Base-by-base conservation (phyloP, 2,329 filamentous ascomycete species). In the Mycosphaerella sp. region DNA sequence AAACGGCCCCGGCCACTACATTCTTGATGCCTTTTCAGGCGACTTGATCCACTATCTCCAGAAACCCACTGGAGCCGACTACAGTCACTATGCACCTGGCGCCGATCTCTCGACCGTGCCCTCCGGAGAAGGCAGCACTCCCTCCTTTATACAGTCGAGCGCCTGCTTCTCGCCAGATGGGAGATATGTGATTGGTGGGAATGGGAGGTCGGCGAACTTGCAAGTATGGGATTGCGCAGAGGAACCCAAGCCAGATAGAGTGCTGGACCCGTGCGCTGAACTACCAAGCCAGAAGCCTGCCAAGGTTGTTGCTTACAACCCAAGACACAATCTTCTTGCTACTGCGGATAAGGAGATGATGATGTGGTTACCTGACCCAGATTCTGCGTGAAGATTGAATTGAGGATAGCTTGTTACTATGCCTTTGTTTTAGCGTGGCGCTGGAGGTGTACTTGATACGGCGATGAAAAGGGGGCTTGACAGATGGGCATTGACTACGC, bases 21-120 rank as follows among this genome's bases (percentile, higher is more conserved):
- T 98, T 2, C 75, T 98, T n/a, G 93, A 98, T 66, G 87, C 91
- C 1, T 97, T 96, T 66, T 83, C 88, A 37, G 93, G 91, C 35
- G 78, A 77, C 6, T 70, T 97, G 17, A 49, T 64, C 2, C 62
- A 64, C 46, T 70, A 67, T 54, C 59, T 68, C 4, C 61, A 63
- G 36, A 64, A 66, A 3, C 62, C 66, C 5, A 45, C 44, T 6
- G 62, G 61, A 7, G 49, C 52, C 8, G 54, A 59, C n/a, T 55
- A 61, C 13, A 44, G 49, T 12, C 60, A 64, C 34, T 62, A 69
- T 2, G 67, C 70, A 7, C 70, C 73, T 3, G 68, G 71, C 14
- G 63, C 67, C 0, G 68, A 73, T 6, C 41, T 58, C 7, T 42
- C 50, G 1, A 21, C 40, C 8, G 32, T 46, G 5, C 41, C 36